phyloP scores from a whole-genome alignment of 768 basidiomycete species.

The Serendipita sp. region DNA sequence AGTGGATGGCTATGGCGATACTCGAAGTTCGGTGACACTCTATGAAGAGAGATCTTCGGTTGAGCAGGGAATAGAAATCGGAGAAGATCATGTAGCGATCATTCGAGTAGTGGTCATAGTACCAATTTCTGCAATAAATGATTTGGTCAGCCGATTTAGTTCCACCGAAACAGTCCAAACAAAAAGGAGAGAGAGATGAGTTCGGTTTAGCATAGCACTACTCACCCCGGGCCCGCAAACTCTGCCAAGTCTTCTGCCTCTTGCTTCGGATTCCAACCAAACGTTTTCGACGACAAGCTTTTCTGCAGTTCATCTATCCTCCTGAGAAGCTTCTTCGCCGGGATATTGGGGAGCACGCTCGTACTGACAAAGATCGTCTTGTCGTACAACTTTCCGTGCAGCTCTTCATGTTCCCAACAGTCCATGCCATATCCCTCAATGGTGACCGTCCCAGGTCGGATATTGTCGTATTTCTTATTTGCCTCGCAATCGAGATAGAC shows the following conservation, averaged over 20 bases:
- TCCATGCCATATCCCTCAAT: constrained; percentile 8
- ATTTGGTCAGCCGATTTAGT: too few relatives aligned
- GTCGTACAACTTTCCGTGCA: background rate
- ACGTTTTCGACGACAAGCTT: background rate
- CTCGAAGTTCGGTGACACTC: background rate
- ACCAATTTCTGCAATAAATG: too few relatives aligned
- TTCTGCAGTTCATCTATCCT: constrained; percentile 1
- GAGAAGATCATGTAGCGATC: background rate
- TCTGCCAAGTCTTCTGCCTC: background rate
- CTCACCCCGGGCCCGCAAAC: background rate
- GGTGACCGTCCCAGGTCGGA: constrained; percentile 5
- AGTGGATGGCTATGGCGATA: background rate
- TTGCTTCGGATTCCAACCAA: background rate
- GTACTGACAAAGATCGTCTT: background rate
- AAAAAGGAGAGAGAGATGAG: too few relatives aligned
- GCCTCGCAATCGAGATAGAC: background rate
- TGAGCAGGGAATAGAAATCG: background rate
- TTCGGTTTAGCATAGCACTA: background rate
- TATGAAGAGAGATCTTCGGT: background rate
- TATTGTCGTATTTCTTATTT: background rate
- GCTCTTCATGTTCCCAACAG: constrained; percentile 5
- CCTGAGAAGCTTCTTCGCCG: background rate
- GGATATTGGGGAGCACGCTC: background rate
- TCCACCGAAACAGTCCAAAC: too few relatives aligned
- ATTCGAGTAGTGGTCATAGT: too few relatives aligned